Evolutionary conservation across 1,284 basidiomycete genomes (phyloP), one percentile per base, ranked within the genome.

Genomic region (Termitomyces sp.): DNA sequence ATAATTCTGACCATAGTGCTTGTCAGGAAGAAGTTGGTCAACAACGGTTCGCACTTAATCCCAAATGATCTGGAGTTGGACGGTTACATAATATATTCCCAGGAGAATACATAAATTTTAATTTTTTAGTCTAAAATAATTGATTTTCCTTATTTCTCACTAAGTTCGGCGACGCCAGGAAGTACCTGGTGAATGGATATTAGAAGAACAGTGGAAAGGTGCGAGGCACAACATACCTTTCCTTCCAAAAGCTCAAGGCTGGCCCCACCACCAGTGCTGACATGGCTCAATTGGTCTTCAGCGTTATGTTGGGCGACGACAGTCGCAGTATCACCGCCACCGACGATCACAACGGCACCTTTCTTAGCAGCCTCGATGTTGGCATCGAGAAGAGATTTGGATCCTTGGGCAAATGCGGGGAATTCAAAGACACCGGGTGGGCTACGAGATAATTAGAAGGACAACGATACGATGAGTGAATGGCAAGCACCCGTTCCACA

Each of bases 361-460:
- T 85, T 85, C 68, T 86, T 73, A 52, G 91, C 91, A 24, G 96
- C 95, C 67, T 94, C 86, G 63, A 97, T 82, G 63, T 83, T 86
- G 37, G 93, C 93, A 54, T 93, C 84, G 37, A 99, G 85, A 54
- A 97, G 84, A 16, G 86, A 74, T 68, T 85, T 83, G 16, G 94
- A 97, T 43, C 95, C 96, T 40, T 76, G 76, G 8, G 94, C 89
- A 64, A 98, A 99, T 44, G 85, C 85, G 47, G 89, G 83, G 78
- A 98, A 97, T 73, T 99, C 96, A 71, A 99, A 99, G 31, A 99
- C 96, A 65, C 96, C 96, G 42, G 96, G 91, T 38, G 96, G 95
- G 47, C 87, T 90, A 43, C 26, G 35, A 47, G 56, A 49, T 46
- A 30, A 42, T 56, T 34, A 42, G 24, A 45, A 28, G 10, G 37